phyloP scores from a whole-genome alignment of 257 asterid species.

The Striga asiatica region DNA sequence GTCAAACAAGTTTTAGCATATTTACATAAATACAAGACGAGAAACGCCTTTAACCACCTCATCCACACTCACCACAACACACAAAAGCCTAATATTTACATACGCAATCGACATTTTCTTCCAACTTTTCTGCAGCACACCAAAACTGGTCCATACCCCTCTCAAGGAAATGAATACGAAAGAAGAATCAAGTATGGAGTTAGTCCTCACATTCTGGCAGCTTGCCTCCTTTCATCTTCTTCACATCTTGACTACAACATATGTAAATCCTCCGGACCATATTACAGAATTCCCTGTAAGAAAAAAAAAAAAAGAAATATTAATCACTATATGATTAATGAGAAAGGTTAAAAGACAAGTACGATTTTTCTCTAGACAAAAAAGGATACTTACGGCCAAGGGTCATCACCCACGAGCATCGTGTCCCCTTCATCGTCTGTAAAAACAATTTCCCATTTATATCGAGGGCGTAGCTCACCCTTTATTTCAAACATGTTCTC shows the following conservation, averaged over 20 bases:
- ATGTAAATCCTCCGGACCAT: conserved; percentile 72
- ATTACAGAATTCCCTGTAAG: conserved; percentile 65
- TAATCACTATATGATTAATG: too few species aligned
- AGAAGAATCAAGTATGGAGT: background rate
- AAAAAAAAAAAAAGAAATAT: background rate
- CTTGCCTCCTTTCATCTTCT: conserved; percentile 57
- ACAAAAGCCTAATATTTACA: conserved; percentile 29
- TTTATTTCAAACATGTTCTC: conserved; percentile 81
- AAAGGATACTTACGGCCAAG: conserved; percentile 99
- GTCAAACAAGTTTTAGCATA: conserved; percentile 16
- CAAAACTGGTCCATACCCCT: background rate
- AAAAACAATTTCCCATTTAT: conserved; percentile 77
- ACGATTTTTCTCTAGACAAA: too few species aligned
- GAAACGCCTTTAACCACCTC: conserved; percentile 20
- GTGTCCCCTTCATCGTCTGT: conserved; percentile 91
- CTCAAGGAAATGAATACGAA: background rate
- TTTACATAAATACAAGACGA: conserved; percentile 34
- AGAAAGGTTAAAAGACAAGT: too few species aligned
- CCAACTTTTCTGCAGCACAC: background rate
- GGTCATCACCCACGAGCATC: conserved; percentile 97
- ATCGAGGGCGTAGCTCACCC: conserved; percentile 60
- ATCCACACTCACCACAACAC: conserved; percentile 24
- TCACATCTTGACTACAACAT: conserved; percentile 66
- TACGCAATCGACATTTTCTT: too few species aligned
- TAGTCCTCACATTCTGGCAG: conserved; percentile 37